Conservation (phyloP, 2,329 filamentous ascomycete species). For the Rhinocladiella similis region DNA sequence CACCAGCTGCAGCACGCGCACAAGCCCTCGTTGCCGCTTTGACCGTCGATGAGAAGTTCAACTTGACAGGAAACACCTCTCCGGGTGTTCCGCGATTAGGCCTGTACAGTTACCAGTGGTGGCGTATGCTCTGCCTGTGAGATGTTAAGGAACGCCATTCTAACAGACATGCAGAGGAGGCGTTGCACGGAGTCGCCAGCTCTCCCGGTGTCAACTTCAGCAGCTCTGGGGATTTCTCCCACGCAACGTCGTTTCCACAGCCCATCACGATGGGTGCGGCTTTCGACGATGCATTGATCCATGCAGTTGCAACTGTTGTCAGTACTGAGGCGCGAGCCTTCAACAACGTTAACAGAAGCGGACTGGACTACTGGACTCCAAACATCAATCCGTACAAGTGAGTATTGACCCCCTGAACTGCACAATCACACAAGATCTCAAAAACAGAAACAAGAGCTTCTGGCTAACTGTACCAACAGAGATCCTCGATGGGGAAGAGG, state of each 20-base stretch:
- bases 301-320: constrained; percentile 54
- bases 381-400: constrained; percentile 63
- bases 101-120: constrained; percentile 54
- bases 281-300: constrained; percentile 64
- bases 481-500: constrained; percentile 65
- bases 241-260: constrained; percentile 65
- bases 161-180: constrained; percentile 32
- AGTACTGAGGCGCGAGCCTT: constrained; percentile 65
- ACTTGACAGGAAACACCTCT: constrained; percentile 50
- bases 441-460: background rate
- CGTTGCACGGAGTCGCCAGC: constrained; percentile 61
- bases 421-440: too few species aligned
- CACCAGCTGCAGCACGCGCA: constrained; percentile 42
- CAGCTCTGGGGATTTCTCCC: constrained; percentile 54
- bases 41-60: constrained; percentile 56
- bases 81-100: constrained; percentile 58
- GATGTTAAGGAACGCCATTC: background rate
- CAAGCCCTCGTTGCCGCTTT: constrained; percentile 53
- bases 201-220: constrained; percentile 58
- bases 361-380: constrained; percentile 64
- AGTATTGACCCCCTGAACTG: constrained; percentile 1
- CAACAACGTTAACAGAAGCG: constrained; percentile 58
- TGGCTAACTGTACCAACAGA: constrained; percentile 30
- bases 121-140: constrained; percentile 10
- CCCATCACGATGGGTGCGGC: constrained; percentile 64